Percentiles rank a stretch among this genome's conserved stretches.
phyloP scores from a whole-genome alignment of 768 basidiomycete species.

The Podaxis sp. region DNA sequence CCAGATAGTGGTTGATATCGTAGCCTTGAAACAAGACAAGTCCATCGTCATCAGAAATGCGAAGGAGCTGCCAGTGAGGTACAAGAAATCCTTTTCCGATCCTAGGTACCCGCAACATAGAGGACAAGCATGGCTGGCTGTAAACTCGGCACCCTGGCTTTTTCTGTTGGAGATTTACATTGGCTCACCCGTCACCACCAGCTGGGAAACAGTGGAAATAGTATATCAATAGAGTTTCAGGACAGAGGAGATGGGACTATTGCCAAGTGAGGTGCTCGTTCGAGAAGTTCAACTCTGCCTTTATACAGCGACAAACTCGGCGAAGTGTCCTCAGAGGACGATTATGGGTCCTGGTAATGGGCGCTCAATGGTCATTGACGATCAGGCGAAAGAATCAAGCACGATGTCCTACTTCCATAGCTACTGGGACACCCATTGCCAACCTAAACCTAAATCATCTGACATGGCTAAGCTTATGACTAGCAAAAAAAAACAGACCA shows the following conservation, averaged over 20 bases:
- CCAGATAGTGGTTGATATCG: slow-evolving; percentile 58
- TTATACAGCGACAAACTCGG: too few relatives aligned
- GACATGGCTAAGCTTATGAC: too few relatives aligned
- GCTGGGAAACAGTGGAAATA: slow-evolving; percentile 38
- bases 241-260: not conserved
- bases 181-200: slow-evolving; percentile 37
- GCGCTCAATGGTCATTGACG: too few relatives aligned
- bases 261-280: too few relatives aligned
- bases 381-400: too few relatives aligned
- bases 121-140: slow-evolving; percentile 47
- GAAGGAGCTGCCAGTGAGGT: not conserved
- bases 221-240: slow-evolving; percentile 32
- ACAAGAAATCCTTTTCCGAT: not conserved
- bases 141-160: slow-evolving; percentile 30
- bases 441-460: too few relatives aligned
- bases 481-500: too few relatives aligned
- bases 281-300: too few relatives aligned
- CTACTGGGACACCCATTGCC: too few relatives aligned
- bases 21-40: slow-evolving; percentile 63
- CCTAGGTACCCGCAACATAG: slow-evolving; percentile 26
- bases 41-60: slow-evolving; percentile 52
- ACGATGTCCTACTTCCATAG: too few relatives aligned
- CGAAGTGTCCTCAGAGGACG: too few relatives aligned
- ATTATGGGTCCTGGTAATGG: too few relatives aligned
- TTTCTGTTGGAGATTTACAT: slow-evolving; percentile 30